phyloP scores from a whole-genome alignment of 2,329 filamentous ascomycete species.

The Xylariaceae sp. region DNA sequence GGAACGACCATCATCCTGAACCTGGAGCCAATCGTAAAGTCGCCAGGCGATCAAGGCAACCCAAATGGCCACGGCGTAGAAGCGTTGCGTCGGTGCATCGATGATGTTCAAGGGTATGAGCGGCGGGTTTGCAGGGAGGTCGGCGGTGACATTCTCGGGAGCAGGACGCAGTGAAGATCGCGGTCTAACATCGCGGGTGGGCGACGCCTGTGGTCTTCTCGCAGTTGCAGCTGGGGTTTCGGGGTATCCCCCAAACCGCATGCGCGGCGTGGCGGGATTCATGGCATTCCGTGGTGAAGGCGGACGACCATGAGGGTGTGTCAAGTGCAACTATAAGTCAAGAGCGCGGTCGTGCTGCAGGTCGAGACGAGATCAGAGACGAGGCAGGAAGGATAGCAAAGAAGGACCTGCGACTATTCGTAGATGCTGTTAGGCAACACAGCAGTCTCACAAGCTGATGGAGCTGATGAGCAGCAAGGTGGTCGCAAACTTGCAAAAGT shows the following conservation, averaged over 20 bases:
- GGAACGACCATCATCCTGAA: conserved; percentile 80
- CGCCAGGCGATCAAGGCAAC: conserved; percentile 73
- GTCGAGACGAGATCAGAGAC: too few relatives aligned
- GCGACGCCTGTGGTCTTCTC: conserved; percentile 27
- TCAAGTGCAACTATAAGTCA: too few relatives aligned
- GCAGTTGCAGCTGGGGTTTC: conserved; percentile 59
- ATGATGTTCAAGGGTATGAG: conserved; percentile 77
- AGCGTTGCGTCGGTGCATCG: conserved; percentile 85
- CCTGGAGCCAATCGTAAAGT: conserved; percentile 76
- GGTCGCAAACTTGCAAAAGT: too few relatives aligned
- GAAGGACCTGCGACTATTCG: too few relatives aligned
- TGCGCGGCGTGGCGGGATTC: conserved; percentile 71
- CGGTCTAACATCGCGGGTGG: conserved; percentile 10
- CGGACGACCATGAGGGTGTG: conserved; percentile 8
- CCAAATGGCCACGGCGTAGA: conserved; percentile 83
- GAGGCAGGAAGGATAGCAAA: too few relatives aligned
- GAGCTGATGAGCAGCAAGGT: too few relatives aligned
- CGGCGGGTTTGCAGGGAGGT: conserved; percentile 42
- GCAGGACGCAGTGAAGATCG: conserved; percentile 39
- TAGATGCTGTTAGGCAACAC: too few relatives aligned
- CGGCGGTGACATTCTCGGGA: conserved; percentile 34
- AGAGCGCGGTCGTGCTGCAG: too few relatives aligned
- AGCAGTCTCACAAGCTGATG: too few relatives aligned
- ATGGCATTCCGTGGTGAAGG: conserved; percentile 58
- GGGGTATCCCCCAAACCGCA: conserved; percentile 78